These are phyloP conservation scores for Fusarium musae DNA, from an alignment of 2,329 filamentous ascomycete genomes.

Conservation along the genomic window DNA sequence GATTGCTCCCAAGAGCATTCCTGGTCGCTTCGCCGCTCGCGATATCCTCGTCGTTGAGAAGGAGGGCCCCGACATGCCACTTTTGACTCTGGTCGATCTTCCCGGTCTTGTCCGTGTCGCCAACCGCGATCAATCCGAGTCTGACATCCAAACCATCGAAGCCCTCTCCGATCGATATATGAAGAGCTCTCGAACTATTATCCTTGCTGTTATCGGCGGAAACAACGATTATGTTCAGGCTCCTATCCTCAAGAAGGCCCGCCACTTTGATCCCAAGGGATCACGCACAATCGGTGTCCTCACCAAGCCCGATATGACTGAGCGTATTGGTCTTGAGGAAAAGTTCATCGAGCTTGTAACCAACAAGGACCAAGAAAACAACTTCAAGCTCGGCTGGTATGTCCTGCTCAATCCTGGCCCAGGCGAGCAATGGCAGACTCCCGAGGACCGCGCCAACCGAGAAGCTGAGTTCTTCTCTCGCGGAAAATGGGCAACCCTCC, in stretches of 20 bases:
- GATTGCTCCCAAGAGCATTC: conserved; percentile 61
- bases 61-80: conserved; percentile 66
- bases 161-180: conserved; percentile 64
- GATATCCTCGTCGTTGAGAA: conserved; percentile 70
- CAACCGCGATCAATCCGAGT: conserved; percentile 63
- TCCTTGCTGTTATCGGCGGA: conserved; percentile 65
- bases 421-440: conserved; percentile 57
- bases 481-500: conserved; percentile 61
- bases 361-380: conserved; percentile 61
- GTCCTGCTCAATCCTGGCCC: conserved; percentile 62
- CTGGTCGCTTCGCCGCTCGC: conserved; percentile 61
- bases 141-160: conserved; percentile 64
- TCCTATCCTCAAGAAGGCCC: conserved; percentile 62
- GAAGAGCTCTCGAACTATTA: conserved; percentile 66
- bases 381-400: conserved; percentile 64
- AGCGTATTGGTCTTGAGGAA: conserved; percentile 63
- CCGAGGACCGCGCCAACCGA: conserved; percentile 54
- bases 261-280: conserved; percentile 61
- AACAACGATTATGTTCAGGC: conserved; percentile 66
- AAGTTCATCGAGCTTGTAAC: conserved; percentile 65
- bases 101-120: conserved; percentile 67
- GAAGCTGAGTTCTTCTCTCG: conserved; percentile 62
- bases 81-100: conserved; percentile 71
- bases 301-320: conserved; percentile 64
- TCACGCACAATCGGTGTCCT: conserved; percentile 63